A percentile compares a stretch with the other conserved stretches of the same genome.
Conservation (phyloP, 805 yeast genomes). For the Candida easanensis region DNA sequence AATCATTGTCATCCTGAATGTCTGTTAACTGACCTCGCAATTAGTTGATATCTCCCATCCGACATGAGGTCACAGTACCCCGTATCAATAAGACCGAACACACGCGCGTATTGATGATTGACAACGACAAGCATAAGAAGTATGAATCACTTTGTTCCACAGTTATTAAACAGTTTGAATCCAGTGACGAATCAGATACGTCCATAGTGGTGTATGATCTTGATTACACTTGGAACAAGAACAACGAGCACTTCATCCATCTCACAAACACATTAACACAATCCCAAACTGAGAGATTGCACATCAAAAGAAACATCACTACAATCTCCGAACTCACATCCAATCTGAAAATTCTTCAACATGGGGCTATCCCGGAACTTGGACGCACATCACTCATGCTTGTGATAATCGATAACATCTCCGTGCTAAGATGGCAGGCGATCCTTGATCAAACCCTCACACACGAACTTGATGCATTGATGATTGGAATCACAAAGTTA, state of each 20-base stretch:
- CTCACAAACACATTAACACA: background rate
- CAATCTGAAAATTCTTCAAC: background rate
- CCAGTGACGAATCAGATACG: background rate
- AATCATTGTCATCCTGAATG: background rate
- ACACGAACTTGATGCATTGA: background rate
- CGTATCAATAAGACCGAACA: background rate
- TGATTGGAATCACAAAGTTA: background rate
- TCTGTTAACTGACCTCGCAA: background rate
- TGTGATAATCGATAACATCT: constrained; percentile 14
- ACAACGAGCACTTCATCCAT: background rate
- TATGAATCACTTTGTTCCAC: background rate
- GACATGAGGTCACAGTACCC: background rate
- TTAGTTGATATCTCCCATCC: background rate
- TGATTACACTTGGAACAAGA: constrained; percentile 11
- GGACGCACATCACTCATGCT: background rate
- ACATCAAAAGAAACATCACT: background rate
- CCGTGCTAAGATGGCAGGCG: constrained; percentile 1
- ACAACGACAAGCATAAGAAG: background rate
- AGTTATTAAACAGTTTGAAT: background rate
- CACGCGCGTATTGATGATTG: background rate
- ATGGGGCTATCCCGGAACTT: background rate
- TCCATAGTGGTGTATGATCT: constrained; percentile 8
- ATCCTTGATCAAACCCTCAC: background rate
- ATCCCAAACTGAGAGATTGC: background rate
- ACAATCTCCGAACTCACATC: background rate